Evolutionary conservation across 148 eudicot species (phyloP).

Genomic region (Camellia lanceoleosa): DNA sequence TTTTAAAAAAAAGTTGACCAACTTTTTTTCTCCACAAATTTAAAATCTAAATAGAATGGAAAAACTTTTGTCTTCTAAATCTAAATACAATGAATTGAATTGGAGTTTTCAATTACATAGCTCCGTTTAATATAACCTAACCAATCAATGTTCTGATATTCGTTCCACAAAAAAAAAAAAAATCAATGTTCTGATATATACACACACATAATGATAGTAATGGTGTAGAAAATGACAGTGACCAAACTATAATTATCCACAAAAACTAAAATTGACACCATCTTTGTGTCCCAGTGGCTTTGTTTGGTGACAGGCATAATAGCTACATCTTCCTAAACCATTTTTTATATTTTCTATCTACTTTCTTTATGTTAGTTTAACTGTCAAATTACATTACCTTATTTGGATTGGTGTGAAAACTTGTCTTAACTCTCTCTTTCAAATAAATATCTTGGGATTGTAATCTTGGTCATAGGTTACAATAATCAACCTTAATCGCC

Average conservation of each 20-base stretch:
- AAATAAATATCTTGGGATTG: not conserved
- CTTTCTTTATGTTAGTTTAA: not conserved
- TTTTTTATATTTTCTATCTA: not conserved
- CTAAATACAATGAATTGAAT: too few relatives aligned
- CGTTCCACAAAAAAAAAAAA: too few relatives aligned
- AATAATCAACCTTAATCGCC: not conserved
- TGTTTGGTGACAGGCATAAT: not conserved
- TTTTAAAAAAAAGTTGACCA: too few relatives aligned
- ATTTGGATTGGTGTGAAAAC: not conserved
- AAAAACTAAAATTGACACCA: not conserved
- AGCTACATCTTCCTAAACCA: not conserved
- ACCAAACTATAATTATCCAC: not conserved
- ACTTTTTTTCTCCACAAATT: too few relatives aligned
- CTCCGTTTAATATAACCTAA: too few relatives aligned
- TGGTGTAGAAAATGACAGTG: not conserved
- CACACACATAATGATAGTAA: too few relatives aligned
- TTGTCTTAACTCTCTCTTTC: not conserved
- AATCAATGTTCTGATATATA: too few relatives aligned
- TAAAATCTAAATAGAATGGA: too few relatives aligned
- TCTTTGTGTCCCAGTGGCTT: not conserved
- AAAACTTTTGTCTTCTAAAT: too few relatives aligned
- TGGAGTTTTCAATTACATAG: too few relatives aligned
- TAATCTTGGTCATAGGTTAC: not conserved
- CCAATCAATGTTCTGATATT: too few relatives aligned
- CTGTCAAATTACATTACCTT: not conserved